Percentiles rank a stretch among this genome's conserved stretches.
phyloP scores from a whole-genome alignment of 495 filamentous ascomycete species.

The Articulospora tetracladia region DNA sequence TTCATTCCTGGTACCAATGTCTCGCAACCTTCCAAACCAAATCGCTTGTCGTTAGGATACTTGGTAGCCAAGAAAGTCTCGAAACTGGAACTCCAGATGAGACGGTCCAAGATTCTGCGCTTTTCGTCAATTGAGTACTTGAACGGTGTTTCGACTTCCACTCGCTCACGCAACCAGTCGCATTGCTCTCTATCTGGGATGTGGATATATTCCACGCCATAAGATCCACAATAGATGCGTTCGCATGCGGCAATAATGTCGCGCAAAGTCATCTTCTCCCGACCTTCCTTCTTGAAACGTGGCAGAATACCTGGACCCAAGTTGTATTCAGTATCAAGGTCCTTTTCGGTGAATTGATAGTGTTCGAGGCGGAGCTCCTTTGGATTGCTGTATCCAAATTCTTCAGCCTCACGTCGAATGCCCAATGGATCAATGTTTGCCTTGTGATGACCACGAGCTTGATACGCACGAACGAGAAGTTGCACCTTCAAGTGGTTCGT shows the following conservation, averaged over 20 bases:
- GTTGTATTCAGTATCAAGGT: constrained; percentile 86
- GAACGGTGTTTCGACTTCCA: constrained; percentile 92
- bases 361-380: constrained; percentile 90
- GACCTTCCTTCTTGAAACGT: constrained; percentile 79
- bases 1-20: constrained; percentile 98
- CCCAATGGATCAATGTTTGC: constrained; percentile 94
- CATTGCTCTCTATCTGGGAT: constrained; percentile 97
- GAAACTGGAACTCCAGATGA: constrained; percentile 98
- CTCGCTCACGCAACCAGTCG: constrained; percentile 92
- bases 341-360: constrained; percentile 92
- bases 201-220: constrained; percentile 97
- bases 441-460: constrained; percentile 97
- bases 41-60: constrained; percentile 99
- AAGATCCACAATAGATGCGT: constrained; percentile 92
- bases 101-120: constrained; percentile 90
- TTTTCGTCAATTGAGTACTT: constrained; percentile 97
- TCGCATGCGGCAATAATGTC: constrained; percentile 94
- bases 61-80: constrained; percentile 92
- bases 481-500: constrained; percentile 98
- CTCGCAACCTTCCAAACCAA: constrained; percentile 96
- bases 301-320: constrained; percentile 95
- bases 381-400: constrained; percentile 83
- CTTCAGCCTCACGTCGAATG: constrained; percentile 80
- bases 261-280: constrained; percentile 92
- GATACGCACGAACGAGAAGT: constrained; percentile 92